A percentile compares a stretch with the other conserved stretches of the same genome.
Conservation (phyloP, 768 basidiomycete genomes). For the Saitozyma podzolica region DNA sequence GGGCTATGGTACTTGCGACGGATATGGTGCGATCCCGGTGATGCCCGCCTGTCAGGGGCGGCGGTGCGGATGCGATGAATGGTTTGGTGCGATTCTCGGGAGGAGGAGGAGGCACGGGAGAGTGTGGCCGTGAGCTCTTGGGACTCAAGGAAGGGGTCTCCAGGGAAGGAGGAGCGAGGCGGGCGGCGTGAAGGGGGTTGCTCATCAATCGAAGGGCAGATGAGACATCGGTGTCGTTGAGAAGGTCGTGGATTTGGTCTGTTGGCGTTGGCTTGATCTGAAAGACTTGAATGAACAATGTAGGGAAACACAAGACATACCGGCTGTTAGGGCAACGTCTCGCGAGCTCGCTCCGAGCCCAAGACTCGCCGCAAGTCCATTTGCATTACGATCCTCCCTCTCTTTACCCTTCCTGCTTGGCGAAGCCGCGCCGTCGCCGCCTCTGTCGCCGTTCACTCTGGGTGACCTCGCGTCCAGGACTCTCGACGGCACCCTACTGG, state of each 20-base stretch:
- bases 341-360: slow-evolving; percentile 14
- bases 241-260: slow-evolving; percentile 42
- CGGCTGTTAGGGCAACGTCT: slow-evolving; percentile 29
- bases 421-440: no score
- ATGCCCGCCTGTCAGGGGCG: slow-evolving; percentile 18
- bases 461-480: no score
- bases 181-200: slow-evolving; percentile 11
- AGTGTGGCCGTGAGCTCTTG: slow-evolving; percentile 5
- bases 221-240: slow-evolving; percentile 34
- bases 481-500: no score
- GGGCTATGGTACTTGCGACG: no score
- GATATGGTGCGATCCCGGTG: neutral
- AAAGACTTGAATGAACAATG: neutral
- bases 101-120: slow-evolving; percentile 2
- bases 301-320: slow-evolving; percentile 1
- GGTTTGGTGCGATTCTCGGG: slow-evolving; percentile 15
- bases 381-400: slow-evolving; percentile 12
- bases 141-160: no score
- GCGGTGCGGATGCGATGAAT: slow-evolving; percentile 40
- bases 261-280: neutral
- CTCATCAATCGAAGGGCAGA: slow-evolving; percentile 34
- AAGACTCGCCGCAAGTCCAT: slow-evolving; percentile 30
- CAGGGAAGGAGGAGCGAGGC: slow-evolving; percentile 3
- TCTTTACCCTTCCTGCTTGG: slow-evolving; percentile 24
- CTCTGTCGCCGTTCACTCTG: no score